phyloP scores from a whole-genome alignment of 2,329 filamentous ascomycete species.

The Davidsoniella australis region DNA sequence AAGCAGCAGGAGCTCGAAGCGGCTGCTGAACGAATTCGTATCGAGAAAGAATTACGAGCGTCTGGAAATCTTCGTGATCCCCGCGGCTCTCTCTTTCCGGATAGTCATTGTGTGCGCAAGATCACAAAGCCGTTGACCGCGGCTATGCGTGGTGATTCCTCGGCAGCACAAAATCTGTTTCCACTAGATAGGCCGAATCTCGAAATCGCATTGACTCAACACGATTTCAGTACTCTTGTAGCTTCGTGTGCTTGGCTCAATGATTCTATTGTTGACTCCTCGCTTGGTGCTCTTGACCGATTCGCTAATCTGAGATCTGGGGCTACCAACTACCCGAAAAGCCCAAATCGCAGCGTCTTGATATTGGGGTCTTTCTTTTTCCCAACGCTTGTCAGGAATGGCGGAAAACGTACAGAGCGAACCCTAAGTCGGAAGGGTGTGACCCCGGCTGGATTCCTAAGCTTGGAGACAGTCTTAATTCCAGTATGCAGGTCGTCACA shows the following conservation, averaged over 20 bases:
- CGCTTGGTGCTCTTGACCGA: slow-evolving; percentile 42
- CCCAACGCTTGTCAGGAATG: slow-evolving; percentile 31
- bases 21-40: neutral
- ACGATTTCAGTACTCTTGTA: slow-evolving; percentile 49
- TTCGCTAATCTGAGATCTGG: slow-evolving; percentile 40
- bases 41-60: neutral
- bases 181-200: slow-evolving; percentile 2
- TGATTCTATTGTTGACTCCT: slow-evolving; percentile 57
- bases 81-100: neutral
- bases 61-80: slow-evolving; percentile 2
- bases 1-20: neutral
- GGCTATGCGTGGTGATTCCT: neutral
- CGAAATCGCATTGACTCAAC: slow-evolving; percentile 19
- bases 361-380: slow-evolving; percentile 52
- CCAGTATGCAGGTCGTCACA: slow-evolving; percentile 49
- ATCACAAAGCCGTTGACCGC: neutral
- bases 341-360: slow-evolving; percentile 38
- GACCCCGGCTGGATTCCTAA: slow-evolving; percentile 41
- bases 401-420: slow-evolving; percentile 30
- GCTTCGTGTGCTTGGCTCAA: slow-evolving; percentile 49
- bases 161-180: neutral
- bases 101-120: neutral
- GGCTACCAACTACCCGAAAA: slow-evolving; percentile 28
- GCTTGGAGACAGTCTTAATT: slow-evolving; percentile 50
- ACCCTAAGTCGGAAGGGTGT: slow-evolving; percentile 41